A percentile compares a stretch with the other conserved stretches of the same genome.
phyloP scores from a whole-genome alignment of 345 rosid genomes.

The Hibiscus trionum region DNA sequence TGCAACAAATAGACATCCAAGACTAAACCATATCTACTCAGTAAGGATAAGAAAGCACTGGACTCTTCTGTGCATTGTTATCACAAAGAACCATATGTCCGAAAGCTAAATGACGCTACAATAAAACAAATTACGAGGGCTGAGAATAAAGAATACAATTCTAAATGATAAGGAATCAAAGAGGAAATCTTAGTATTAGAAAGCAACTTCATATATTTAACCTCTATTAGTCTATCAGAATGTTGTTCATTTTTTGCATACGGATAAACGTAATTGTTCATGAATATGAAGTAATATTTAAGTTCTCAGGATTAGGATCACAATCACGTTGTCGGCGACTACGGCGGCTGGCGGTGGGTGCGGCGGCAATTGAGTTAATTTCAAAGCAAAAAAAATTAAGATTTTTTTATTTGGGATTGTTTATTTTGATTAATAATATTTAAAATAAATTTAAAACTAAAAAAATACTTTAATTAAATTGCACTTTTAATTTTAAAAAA shows the following conservation, averaged over 20 bases:
- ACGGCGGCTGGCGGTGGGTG: no score
- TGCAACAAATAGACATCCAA: neutral
- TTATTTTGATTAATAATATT: no score
- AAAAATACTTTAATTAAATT: no score
- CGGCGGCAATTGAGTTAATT: no score
- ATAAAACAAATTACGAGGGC: neutral
- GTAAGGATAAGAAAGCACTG: neutral
- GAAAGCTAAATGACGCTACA: neutral
- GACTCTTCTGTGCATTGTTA: neutral
- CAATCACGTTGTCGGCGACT: neutral
- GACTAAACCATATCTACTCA: neutral
- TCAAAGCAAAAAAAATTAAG: no score
- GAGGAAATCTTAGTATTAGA: neutral
- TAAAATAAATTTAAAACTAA: no score
- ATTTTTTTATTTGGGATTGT: no score
- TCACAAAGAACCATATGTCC: constrained; percentile 12
- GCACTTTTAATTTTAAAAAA: no score
- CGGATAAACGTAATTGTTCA: neutral
- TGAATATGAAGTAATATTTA: neutral
- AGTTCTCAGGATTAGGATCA: neutral
- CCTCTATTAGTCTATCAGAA: neutral
- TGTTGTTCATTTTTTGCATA: neutral
- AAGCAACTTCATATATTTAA: neutral
- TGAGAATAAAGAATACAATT: neutral
- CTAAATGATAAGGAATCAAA: neutral